These are phyloP conservation scores for Neurospora sp. DNA, from an alignment of 495 filamentous ascomycete genomes.

Conservation along the genomic window DNA sequence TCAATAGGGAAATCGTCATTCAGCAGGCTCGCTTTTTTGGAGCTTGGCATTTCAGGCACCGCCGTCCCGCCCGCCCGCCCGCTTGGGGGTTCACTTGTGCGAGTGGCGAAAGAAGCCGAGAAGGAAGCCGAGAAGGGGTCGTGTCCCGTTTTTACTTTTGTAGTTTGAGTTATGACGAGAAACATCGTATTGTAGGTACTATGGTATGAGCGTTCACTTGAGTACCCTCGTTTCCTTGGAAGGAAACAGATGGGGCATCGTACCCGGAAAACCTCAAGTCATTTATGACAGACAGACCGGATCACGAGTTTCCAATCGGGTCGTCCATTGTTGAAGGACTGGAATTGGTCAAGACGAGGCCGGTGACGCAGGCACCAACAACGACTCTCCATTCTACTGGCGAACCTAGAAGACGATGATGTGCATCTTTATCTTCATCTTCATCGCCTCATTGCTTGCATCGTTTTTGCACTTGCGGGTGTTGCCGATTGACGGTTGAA, in stretches of 20 bases:
- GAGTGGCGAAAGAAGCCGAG: no score
- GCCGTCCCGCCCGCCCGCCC: background rate
- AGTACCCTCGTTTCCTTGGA: background rate
- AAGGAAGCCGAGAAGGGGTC: background rate
- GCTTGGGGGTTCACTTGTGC: no score
- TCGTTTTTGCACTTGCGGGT: background rate
- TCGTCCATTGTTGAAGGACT: no score
- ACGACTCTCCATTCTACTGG: no score
- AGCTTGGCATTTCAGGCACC: background rate
- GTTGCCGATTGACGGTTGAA: no score
- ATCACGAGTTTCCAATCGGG: no score
- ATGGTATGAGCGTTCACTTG: background rate
- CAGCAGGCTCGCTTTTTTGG: background rate
- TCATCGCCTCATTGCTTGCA: background rate
- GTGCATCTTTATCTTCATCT: background rate
- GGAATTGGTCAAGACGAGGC: no score
- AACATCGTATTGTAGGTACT: background rate
- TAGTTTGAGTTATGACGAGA: background rate
- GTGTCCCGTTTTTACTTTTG: background rate
- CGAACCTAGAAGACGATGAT: no score
- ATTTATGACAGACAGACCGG: no score
- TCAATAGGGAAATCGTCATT: background rate
- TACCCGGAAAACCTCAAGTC: no score
- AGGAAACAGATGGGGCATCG: background rate
- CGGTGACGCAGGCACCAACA: background rate